Evolutionary conservation across 805 yeast genomes (phyloP).

Genomic region (Candida odintsovae): DNA sequence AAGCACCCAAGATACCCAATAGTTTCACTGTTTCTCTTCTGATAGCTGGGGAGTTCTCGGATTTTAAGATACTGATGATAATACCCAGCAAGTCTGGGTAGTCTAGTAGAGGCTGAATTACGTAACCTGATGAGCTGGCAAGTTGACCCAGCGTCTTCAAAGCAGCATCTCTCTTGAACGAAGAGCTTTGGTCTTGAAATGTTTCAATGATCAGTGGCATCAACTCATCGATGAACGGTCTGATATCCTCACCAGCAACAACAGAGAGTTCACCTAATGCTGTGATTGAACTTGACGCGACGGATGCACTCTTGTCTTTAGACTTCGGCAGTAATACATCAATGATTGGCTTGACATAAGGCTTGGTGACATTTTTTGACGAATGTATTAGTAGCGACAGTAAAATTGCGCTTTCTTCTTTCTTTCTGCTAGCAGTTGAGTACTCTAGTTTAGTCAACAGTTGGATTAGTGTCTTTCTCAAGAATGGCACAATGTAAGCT

Average conservation of each 20-base stretch:
- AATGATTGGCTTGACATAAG: constrained; percentile 88
- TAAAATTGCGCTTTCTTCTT: constrained; percentile 81
- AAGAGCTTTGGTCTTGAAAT: constrained; percentile 89
- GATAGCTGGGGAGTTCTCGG: constrained; percentile 68
- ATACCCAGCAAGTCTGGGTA: constrained; percentile 86
- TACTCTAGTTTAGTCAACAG: constrained; percentile 79
- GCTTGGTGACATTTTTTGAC: constrained; percentile 78
- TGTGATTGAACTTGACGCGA: constrained; percentile 76
- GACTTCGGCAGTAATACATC: constrained; percentile 77
- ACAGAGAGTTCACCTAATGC: constrained; percentile 87
- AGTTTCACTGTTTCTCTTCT: constrained; percentile 85
- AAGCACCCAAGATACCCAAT: constrained; percentile 90
- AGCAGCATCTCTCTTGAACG: constrained; percentile 84
- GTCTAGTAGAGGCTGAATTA: constrained; percentile 85
- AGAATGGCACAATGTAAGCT: constrained; percentile 90
- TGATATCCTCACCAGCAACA: constrained; percentile 83
- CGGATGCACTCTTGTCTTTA: constrained; percentile 66
- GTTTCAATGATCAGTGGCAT: constrained; percentile 88
- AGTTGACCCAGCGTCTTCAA: constrained; percentile 82
- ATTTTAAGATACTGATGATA: constrained; percentile 72
- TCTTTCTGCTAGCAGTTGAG: constrained; percentile 66
- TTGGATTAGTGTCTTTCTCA: constrained; percentile 82
- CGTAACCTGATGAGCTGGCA: constrained; percentile 89
- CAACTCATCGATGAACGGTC: constrained; percentile 61
- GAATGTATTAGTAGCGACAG: constrained; percentile 69